Conservation (phyloP, 306 rosid genomes). For the Quercus wislizeni region DNA sequence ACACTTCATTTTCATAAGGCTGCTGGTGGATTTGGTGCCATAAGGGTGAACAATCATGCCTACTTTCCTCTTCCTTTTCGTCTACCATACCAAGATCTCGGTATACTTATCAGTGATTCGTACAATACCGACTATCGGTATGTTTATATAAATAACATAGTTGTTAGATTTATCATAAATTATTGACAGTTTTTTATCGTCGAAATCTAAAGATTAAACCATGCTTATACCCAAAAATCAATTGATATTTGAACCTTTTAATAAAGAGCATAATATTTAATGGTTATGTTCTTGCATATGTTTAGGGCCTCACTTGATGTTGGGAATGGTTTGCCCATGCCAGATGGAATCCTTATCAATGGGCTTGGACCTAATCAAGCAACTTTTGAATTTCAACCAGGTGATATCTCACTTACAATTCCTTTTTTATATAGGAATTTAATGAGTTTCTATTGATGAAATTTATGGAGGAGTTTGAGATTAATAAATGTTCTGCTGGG, state of each 20-base stretch:
- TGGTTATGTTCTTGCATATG: neutral
- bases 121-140: neutral
- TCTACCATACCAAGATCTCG: neutral
- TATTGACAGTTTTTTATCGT: neutral
- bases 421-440: neutral
- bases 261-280: too few relatives aligned
- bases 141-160: neutral
- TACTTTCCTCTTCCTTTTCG: neutral
- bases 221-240: too few relatives aligned
- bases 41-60: neutral
- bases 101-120: neutral
- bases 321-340: neutral
- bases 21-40: slow-evolving; percentile 7
- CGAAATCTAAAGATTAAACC: neutral
- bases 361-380: slow-evolving; percentile 1
- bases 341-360: slow-evolving; percentile 5
- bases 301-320: neutral
- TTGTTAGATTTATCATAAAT: neutral
- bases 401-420: neutral
- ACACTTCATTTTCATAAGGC: neutral
- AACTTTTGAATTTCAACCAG: neutral
- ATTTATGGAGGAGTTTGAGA: too few relatives aligned
- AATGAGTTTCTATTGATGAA: too few relatives aligned
- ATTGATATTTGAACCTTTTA: too few relatives aligned
- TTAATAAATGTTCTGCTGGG: too few relatives aligned